Evolutionary conservation across 106 monocot species (phyloP), one percentile per base, ranked within the genome.

Genomic region (Vanilla planifolia): DNA sequence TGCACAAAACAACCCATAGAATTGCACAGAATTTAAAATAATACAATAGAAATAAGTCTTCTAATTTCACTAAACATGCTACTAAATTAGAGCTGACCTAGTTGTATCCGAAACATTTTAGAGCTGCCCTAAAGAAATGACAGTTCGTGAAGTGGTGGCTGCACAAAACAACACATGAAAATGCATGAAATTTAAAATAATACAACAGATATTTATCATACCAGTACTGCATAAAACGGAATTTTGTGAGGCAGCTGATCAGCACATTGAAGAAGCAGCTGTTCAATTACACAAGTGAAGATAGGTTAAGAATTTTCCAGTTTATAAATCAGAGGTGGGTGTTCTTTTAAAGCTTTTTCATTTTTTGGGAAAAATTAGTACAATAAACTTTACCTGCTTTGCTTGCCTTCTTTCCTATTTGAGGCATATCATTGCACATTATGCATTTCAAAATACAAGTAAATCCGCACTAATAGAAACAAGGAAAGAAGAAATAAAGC

Each of bases 161-260:
- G 10, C 10, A 37, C 37, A 37, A 0, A 37, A 37, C 10, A 37
- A 37, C 10, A 37, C 37, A 37, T 37, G 10, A 37, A 37, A 6
- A n/a, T n/a, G n/a, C n/a, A 30, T 45, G 19, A 45, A 53, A 9
- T 59, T 59, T 37, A 59, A 22, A 24, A 4, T 9, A 37, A 33
- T 21, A 22, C 30, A 30, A 53, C 10, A 39, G 24, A 59, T 37
- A 4, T 53, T 53, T 55, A 34, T 19, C 76, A 48, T 85, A 95
- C 94, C 94, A 95, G 58, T 48, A 95, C 94, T 46, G 75, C 80
- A 69, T 89, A 95, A 47, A 95, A 86, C 30, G 94, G 94, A 53
- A 78, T 80, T 70, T 95, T 95, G 73, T 95, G 89, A 17, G 94
- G 94, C 46, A 95, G 34, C 65, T 95, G 89, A 40, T 95, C 89